Base-by-base conservation (phyloP, 352 stramenopile genomes). In the Halophytophthora polymorphica region DNA sequence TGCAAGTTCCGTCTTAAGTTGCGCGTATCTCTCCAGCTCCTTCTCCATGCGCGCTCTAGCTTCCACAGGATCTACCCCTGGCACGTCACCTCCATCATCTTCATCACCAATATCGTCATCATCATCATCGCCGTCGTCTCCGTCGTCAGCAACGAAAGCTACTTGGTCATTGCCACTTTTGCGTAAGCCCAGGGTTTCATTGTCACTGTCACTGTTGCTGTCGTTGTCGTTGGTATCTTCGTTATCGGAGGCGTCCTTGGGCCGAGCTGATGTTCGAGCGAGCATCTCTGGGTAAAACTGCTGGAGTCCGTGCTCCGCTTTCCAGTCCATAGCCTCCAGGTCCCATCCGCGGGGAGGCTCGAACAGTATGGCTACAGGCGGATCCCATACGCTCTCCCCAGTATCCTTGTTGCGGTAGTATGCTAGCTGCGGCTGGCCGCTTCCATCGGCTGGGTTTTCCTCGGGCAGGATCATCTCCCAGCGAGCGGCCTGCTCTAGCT, bases 401-500 rank as follows among this genome's bases (percentile, higher is more conserved):
- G 81, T 92, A 13, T 48, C n/a, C 8, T 35, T 39, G 47, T 92
- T 86, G 14, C 61, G 63, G 51, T 71, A 92, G 43, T 87, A 92
- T 2, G 58, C 33, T 14, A 57, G 17, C 11, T 65, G 53, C 34
- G 42, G 50, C n/a, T 73, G 61, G 21, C 53, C 44, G 19, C 73
- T 29, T 2, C 12, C 39, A 13, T 23, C 23, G 7, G 46, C 55
- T 19, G 51, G 38, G 29, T 17, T 23, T 53, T 65, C 45, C 21
- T 31, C 25, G 1, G 55, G 50, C 1, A 86, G 28, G 11, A 87
- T 58, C 2, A 76, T 12, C n/a, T 71, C 71, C 81, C 81, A 91
- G 23, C 86, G 57, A 6, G 51, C 61, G 10, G 66, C 64, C 7
- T 65, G 52, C 52, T 80, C 64, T 18, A 88, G 45, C 13, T 77